Evolutionary conservation across 768 basidiomycete genomes (phyloP).

Genomic region (Suillus tomentosus): DNA sequence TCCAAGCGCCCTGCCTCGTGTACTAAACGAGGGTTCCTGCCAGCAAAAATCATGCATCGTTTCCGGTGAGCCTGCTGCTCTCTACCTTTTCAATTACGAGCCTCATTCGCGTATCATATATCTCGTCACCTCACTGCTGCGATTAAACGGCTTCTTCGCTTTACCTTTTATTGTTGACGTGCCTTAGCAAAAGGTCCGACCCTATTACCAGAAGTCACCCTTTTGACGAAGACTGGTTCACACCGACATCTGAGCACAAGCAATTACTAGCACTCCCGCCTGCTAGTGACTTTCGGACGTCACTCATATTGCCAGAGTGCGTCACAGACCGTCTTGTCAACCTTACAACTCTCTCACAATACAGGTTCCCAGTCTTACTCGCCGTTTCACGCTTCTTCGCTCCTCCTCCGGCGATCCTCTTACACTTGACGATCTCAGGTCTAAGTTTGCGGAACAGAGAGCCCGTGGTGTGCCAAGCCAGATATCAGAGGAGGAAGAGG

Average conservation of each 20-base stretch:
- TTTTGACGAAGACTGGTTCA: conserved; percentile 34
- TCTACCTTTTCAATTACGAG: conserved; percentile 28
- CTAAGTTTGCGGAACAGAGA: conserved; percentile 74
- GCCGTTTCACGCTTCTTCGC: conserved; percentile 80
- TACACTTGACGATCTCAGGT: conserved; percentile 62
- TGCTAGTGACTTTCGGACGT: conserved; percentile 80
- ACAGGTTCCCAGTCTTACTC: conserved; percentile 60
- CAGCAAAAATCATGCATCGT: conserved; percentile 60
- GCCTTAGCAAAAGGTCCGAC: conserved; percentile 77
- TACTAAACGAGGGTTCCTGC: conserved; percentile 57
- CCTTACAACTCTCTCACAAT: conserved; percentile 18
- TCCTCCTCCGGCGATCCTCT: conserved; percentile 66
- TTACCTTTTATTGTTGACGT: conserved; percentile 16
- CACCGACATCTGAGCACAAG: conserved; percentile 39
- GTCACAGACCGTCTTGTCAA: conserved; percentile 31
- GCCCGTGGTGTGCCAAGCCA: conserved; percentile 66
- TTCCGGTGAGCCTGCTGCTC: conserved; percentile 66
- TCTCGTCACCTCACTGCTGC: conserved; percentile 25
- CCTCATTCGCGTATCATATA: conserved; percentile 23
- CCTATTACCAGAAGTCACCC: conserved; percentile 46
- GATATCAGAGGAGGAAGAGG: conserved; percentile 81
- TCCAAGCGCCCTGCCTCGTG: conserved; percentile 50
- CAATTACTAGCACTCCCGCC: conserved; percentile 62
- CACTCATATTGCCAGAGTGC: conserved; percentile 84
- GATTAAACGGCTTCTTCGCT: conserved; percentile 25